Evolutionary conservation across 371 early-diverging fungal species (phyloP).

Genomic region (Amoeboradix gromovi): DNA sequence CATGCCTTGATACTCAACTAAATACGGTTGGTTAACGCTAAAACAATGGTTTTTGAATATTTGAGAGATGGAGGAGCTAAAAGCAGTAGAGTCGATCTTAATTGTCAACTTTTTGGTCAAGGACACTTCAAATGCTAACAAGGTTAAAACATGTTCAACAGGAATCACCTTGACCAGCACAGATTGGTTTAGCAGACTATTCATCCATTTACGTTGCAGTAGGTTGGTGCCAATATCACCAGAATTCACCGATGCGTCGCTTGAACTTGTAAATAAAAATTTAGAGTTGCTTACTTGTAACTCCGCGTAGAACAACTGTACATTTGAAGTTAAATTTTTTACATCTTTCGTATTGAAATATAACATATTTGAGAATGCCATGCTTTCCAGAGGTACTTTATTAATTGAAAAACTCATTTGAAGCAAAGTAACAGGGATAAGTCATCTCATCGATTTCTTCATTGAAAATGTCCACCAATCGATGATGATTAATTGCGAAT

Average conservation of each 20-base stretch:
- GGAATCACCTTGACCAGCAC: neutral
- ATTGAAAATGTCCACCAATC: too few species aligned
- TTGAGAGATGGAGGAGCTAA: neutral
- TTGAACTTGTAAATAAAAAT: neutral
- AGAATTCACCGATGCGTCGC: neutral
- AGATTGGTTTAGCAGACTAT: neutral
- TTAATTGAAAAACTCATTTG: neutral
- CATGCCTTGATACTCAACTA: neutral
- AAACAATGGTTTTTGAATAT: neutral
- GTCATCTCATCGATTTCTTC: too few species aligned
- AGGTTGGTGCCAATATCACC: neutral
- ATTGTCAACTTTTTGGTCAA: neutral
- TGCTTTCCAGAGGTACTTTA: neutral
- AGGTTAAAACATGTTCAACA: neutral
- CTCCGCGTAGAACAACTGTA: neutral
- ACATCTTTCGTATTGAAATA: neutral
- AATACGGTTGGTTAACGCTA: neutral
- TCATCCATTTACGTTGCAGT: neutral
- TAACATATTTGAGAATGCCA: neutral
- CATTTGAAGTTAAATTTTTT: neutral
- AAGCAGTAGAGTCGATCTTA: neutral
- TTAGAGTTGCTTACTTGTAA: neutral
- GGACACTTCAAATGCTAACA: neutral
- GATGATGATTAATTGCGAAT: too few species aligned
- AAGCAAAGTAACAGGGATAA: too few species aligned